A percentile compares a stretch with the other conserved stretches of the same genome.
Conservation (phyloP, 768 basidiomycete species). For the Pulveroboletus sp. region DNA sequence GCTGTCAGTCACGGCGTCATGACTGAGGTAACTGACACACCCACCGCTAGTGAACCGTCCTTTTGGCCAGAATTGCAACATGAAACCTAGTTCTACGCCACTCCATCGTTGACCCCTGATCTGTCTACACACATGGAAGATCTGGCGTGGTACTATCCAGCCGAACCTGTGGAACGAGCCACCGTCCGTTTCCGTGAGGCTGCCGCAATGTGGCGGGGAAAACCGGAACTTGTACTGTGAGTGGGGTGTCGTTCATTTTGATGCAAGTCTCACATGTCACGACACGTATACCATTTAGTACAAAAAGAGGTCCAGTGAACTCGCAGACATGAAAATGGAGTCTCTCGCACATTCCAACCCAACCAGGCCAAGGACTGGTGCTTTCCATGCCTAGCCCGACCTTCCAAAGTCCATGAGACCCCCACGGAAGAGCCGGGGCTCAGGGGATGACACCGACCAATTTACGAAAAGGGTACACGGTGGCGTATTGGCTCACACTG, state of each 20-base stretch:
- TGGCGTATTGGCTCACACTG: slow-evolving; percentile 9
- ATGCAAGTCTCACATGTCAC: slow-evolving; percentile 14
- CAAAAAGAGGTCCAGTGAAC: slow-evolving; percentile 45
- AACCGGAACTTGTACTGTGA: slow-evolving; percentile 75
- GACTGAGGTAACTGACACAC: too few species aligned
- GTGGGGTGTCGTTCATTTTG: slow-evolving; percentile 9
- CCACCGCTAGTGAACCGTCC: too few species aligned
- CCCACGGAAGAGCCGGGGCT: slow-evolving; percentile 28
- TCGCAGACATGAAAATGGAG: slow-evolving; percentile 53
- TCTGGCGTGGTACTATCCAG: slow-evolving; percentile 70
- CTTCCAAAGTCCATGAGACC: slow-evolving; percentile 28
- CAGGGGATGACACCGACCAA: slow-evolving; percentile 24
- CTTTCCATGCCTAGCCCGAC: slow-evolving; percentile 14
- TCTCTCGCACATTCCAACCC: slow-evolving; percentile 70
- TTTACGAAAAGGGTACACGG: slow-evolving; percentile 21
- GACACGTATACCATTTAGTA: slow-evolving; percentile 44
- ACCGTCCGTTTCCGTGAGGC: slow-evolving; percentile 79
- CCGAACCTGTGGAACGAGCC: slow-evolving; percentile 76
- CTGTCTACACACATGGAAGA: slow-evolving; percentile 75
- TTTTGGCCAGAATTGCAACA: too few species aligned
- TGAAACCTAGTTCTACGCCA: slow-evolving; percentile 63
- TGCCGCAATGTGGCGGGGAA: slow-evolving; percentile 77
- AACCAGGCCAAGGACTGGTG: slow-evolving; percentile 48
- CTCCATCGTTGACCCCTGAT: slow-evolving; percentile 67
- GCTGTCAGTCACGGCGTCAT: too few species aligned